These are phyloP conservation scores for Colletotrichum tabaci DNA, from an alignment of 2,329 filamentous ascomycete genomes.

Conservation along the genomic window DNA sequence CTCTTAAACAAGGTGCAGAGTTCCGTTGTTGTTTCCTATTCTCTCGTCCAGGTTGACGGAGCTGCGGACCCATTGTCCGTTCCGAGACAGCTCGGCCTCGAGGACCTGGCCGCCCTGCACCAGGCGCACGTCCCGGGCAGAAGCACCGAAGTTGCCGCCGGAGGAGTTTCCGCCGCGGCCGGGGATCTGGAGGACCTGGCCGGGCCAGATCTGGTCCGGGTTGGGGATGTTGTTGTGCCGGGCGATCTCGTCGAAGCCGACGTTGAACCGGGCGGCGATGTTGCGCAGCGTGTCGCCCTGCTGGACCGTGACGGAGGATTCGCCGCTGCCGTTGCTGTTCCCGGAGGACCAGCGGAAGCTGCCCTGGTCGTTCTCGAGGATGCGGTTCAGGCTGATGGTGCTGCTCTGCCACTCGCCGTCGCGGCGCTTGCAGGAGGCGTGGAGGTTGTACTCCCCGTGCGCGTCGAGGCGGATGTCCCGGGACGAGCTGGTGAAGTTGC, in stretches of 20 bases:
- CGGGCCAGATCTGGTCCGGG: constrained; percentile 60
- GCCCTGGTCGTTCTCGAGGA: constrained; percentile 55
- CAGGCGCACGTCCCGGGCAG: constrained; percentile 54
- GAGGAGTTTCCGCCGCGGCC: constrained; percentile 42
- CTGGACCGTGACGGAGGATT: constrained; percentile 54
- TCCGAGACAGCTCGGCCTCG: constrained; percentile 51
- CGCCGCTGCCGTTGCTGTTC: constrained; percentile 42
- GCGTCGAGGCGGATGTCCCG: constrained; percentile 54
- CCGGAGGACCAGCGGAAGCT: constrained; percentile 54
- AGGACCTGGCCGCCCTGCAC: constrained; percentile 53
- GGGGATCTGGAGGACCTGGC: constrained; percentile 56
- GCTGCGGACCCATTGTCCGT: constrained; percentile 51
- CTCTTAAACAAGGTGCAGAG: constrained; percentile 20
- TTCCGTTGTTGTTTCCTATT: constrained; percentile 53
- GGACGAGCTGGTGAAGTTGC: constrained; percentile 49
- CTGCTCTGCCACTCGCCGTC: constrained; percentile 53
- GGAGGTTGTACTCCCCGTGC: constrained; percentile 52
- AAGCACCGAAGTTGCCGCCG: constrained; percentile 52
- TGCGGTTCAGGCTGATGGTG: constrained; percentile 53
- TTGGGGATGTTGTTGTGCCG: constrained; percentile 57
- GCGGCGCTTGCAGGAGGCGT: constrained; percentile 51
- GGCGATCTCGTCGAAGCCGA: constrained; percentile 57
- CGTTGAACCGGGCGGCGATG: constrained; percentile 53
- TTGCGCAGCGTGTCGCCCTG: constrained; percentile 58
- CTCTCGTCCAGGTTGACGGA: constrained; percentile 54